Evolutionary conservation across 208 protist species (phyloP).

Genomic region (Wallacemonas sp.): DNA sequence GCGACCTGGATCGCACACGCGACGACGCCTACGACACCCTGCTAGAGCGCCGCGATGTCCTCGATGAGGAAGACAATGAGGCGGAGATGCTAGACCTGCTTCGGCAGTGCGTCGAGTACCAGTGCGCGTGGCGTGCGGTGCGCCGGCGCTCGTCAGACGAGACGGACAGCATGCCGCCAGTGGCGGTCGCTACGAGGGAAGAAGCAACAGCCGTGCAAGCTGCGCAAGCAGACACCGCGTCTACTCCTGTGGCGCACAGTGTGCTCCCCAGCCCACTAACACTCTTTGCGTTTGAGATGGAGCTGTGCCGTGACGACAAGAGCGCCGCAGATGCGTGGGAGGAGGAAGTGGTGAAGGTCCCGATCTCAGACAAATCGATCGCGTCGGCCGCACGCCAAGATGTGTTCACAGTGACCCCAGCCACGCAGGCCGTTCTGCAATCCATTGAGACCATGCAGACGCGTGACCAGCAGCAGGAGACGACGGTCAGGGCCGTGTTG

Average conservation of each 20-base stretch:
- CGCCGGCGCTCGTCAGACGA: background rate
- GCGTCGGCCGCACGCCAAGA: background rate
- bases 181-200: no score
- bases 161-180: background rate
- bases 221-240: no score
- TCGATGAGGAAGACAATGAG: conserved; percentile 20
- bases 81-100: background rate
- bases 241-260: no score
- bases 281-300: conserved; percentile 72
- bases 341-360: background rate
- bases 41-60: conserved; percentile 4
- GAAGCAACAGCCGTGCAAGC: no score
- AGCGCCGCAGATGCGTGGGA: conserved; percentile 36
- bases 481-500: conserved; percentile 12
- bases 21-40: conserved; percentile 12
- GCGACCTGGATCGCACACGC: conserved; percentile 18
- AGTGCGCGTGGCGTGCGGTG: background rate
- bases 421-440: conserved; percentile 27
- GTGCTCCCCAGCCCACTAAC: no score
- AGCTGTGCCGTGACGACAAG: conserved; percentile 31
- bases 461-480: conserved; percentile 32
- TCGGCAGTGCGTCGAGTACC: conserved; percentile 1
- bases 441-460: conserved; percentile 38
- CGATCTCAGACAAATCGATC: background rate
- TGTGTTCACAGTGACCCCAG: background rate